A percentile compares a stretch with the other conserved stretches of the same genome.
Conservation (phyloP, 164 flowering plant genomes). For the Saururus chinensis region DNA sequence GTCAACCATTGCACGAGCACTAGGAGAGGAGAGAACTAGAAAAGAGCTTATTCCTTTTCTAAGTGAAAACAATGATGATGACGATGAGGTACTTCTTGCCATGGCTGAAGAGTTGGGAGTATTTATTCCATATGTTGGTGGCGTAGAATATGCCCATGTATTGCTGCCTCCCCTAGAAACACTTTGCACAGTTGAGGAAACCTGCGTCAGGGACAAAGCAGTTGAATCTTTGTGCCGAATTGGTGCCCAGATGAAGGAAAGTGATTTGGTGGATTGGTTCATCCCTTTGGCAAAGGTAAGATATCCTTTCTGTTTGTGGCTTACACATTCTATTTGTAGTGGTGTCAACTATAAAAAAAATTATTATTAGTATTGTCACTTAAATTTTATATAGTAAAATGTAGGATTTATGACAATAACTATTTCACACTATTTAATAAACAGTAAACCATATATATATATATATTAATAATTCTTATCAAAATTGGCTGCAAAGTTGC, state of each 20-base stretch:
- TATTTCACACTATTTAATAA: no score
- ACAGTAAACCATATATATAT: not conserved
- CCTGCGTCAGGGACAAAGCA: conserved; percentile 93
- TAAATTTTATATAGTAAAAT: no score
- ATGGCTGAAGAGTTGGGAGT: conserved; percentile 96
- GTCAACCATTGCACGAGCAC: conserved; percentile 90
- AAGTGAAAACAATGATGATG: conserved; percentile 95
- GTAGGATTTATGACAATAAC: not conserved
- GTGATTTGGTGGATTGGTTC: conserved; percentile 76
- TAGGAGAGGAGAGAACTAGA: conserved; percentile 88
- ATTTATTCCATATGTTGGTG: conserved; percentile 93
- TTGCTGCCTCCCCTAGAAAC: conserved; percentile 82
- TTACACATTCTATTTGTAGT: not conserved
- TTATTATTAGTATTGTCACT: not conserved
- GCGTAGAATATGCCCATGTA: conserved; percentile 84
- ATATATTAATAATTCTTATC: no score
- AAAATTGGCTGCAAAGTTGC: no score
- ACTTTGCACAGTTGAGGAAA: conserved; percentile 88
- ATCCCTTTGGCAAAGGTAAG: conserved; percentile 88
- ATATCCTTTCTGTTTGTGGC: not conserved
- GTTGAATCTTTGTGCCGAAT: conserved; percentile 91
- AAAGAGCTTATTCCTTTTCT: conserved; percentile 91
- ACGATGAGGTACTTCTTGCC: conserved; percentile 93
- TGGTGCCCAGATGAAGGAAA: conserved; percentile 88
- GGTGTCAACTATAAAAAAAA: not conserved